Base-by-base conservation (phyloP, 2,329 filamentous ascomycete genomes). In the Fusarium mundagurra region DNA sequence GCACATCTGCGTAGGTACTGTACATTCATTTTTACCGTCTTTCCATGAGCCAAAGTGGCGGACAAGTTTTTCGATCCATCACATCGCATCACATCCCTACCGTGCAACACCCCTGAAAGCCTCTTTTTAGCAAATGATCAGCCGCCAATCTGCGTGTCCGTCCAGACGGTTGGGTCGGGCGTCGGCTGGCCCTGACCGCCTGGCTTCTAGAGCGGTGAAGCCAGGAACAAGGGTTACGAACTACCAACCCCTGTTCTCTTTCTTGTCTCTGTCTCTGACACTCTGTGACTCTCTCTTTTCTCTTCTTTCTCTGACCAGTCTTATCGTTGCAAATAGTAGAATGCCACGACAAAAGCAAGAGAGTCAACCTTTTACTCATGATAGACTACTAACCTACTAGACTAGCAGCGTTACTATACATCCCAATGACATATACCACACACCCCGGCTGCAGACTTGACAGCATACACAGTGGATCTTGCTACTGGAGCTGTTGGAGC, bases 161-260 rank as follows among this genome's bases (percentile, higher is more conserved):
- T 75, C 72, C 72, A 74, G 72, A 63, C 68, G 66, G 72, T 50
- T 75, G 72, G 72, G 72, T 74, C 72, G 67, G 72, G 60, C 61
- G 72, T 59, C 64, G 54, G 51, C 51, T 68, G 41, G 55, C 69
- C 69, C 69, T 73, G 72, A 75, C 72, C 72, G 72, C 72, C 70
- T 57, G 34, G 51, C 61, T 72, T 67, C 38, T 47, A 67, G 44
- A 74, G 72, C 72, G 72, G 72, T 74, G 72, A 74, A 75, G 72
- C 72, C 67, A 69, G 47, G 71, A 57, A 68, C 70, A 55, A 64
- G 69, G 71, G 64, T 74, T 41, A 64, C 51, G 62, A 44, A 45
- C 57, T 34, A 31, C 36, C 33, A 58, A 64, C 39, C 53, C 34
- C 53, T 61, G 60, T 45, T 44, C 41, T 39, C 33, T 47, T 38